These are phyloP conservation scores for Volvox carteri DNA, from an alignment of 163 green algal genomes.

Conservation along the genomic window DNA sequence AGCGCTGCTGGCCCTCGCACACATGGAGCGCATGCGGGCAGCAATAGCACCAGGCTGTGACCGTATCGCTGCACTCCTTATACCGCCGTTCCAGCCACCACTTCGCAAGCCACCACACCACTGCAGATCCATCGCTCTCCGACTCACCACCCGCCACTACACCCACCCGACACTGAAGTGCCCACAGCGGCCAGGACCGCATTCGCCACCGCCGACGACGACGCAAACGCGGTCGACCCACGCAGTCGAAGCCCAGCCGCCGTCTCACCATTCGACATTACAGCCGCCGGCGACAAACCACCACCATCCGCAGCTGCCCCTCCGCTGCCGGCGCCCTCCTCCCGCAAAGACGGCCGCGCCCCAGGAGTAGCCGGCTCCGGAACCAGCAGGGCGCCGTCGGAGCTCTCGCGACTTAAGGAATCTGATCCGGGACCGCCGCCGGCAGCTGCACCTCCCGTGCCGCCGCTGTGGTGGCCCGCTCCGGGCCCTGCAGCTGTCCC, in stretches of 20 bases:
- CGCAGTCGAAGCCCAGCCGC: not conserved
- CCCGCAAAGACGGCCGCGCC: not conserved
- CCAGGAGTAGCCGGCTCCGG: not conserved
- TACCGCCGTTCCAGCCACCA: too few species aligned
- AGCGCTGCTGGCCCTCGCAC: too few species aligned
- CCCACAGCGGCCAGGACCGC: slow-evolving; percentile 1
- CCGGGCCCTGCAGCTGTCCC: not conserved
- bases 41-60: too few species aligned
- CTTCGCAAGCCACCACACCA: too few species aligned
- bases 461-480: not conserved
- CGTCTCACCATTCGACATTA: not conserved
- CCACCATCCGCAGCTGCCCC: not conserved
- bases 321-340: not conserved
- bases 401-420: slow-evolving; percentile 33
- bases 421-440: not conserved
- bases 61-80: too few species aligned
- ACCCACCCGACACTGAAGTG: not conserved
- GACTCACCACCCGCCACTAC: not conserved
- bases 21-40: too few species aligned
- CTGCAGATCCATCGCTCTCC: too few species aligned
- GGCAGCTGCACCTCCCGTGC: not conserved
- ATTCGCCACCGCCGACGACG: not conserved
- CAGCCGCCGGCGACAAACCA: not conserved
- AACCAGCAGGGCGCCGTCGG: not conserved
- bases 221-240: slow-evolving; percentile 6